A percentile compares a stretch with the other conserved stretches of the same genome.
Evolutionary conservation across 2,329 filamentous ascomycete genomes (phyloP).

Genomic region (Xylariaceae sp.): DNA sequence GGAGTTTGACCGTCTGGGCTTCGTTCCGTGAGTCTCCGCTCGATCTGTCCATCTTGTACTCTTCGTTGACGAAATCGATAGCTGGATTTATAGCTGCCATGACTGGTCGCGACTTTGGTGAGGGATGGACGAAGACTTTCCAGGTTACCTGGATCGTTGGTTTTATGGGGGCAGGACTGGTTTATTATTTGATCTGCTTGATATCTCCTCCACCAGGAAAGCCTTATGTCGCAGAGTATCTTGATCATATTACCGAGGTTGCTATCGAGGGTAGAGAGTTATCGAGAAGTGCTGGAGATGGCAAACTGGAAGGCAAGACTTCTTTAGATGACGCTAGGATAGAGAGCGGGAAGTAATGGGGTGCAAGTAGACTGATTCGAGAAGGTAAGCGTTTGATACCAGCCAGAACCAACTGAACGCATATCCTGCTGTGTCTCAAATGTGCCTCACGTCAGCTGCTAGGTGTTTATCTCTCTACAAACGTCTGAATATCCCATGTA

Average conservation of each 20-base stretch:
- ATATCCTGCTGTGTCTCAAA: too few relatives aligned
- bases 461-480: too few relatives aligned
- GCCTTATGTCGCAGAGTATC: conserved; percentile 5
- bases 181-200: conserved; percentile 7
- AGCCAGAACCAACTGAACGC: too few relatives aligned
- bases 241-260: neutral
- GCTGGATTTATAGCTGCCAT: conserved; percentile 5
- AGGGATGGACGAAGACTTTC: conserved; percentile 3
- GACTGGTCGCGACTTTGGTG: conserved; percentile 3
- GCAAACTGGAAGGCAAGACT: neutral
- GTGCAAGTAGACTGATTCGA: too few relatives aligned
- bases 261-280: conserved; percentile 1
- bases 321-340: neutral
- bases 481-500: too few relatives aligned
- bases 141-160: conserved; percentile 6
- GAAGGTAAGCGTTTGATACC: too few relatives aligned
- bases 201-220: conserved; percentile 6
- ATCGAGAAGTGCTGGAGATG: conserved; percentile 1
- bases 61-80: neutral
- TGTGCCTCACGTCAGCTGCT: too few relatives aligned
- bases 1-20: conserved; percentile 3
- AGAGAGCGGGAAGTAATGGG: neutral
- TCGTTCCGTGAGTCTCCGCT: conserved; percentile 5
- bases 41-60: neutral
- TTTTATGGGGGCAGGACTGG: conserved; percentile 3